These are phyloP conservation scores for Elaeis guineensis DNA, from an alignment of 176 grass and related monocot genomes.

Conservation along the genomic window DNA sequence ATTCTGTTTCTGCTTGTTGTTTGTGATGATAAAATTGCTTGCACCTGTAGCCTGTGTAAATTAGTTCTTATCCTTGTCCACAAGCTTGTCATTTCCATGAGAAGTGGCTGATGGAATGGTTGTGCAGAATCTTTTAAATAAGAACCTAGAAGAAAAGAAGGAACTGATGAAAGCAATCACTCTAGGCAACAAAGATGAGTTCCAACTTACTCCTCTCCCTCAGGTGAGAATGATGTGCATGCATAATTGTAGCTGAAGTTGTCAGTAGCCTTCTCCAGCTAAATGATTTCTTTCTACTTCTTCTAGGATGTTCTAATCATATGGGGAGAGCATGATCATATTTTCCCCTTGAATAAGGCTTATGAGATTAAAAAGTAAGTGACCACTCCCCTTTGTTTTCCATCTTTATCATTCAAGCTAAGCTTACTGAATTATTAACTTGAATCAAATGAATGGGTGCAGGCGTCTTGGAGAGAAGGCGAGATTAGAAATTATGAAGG, in stretches of 20 bases:
- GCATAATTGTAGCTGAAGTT: not conserved
- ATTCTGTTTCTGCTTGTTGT: no score
- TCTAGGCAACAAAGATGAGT: constrained; percentile 51
- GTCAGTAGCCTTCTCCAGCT: not conserved
- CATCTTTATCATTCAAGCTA: not conserved
- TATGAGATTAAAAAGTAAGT: constrained; percentile 47
- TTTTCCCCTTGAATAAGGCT: constrained; percentile 68
- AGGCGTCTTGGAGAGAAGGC: constrained; percentile 58
- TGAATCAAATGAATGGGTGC: constrained; percentile 22
- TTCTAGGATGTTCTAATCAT: constrained; percentile 68
- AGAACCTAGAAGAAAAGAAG: constrained; percentile 61
- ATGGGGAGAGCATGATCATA: constrained; percentile 82
- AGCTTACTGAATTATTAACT: not conserved
- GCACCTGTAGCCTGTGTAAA: no score
- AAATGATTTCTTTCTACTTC: not conserved
- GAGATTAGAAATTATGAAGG: constrained; percentile 54
- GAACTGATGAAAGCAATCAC: constrained; percentile 57
- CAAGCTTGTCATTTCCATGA: no score
- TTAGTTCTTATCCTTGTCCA: not conserved
- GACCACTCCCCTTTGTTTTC: not conserved
- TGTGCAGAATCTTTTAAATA: constrained; percentile 51
- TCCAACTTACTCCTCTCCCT: constrained; percentile 60
- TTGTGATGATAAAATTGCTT: no score
- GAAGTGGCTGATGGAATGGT: not conserved
- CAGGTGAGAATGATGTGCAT: constrained; percentile 31